Evolutionary conservation across 106 monocot genomes (phyloP).

Genomic region (Phalaenopsis equestris): DNA sequence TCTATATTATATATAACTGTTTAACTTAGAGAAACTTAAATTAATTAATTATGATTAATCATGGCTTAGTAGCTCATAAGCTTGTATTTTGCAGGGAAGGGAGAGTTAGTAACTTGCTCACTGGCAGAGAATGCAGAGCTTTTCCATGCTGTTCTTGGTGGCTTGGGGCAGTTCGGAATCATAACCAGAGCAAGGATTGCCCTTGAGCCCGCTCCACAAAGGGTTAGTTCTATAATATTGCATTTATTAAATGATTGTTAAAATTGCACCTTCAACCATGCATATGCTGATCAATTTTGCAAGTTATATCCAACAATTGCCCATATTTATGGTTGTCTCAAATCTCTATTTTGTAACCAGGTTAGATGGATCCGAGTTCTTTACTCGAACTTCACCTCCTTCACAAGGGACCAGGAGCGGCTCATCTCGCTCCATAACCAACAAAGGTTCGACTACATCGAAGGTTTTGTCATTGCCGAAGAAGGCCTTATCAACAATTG

Average conservation of each 20-base stretch:
- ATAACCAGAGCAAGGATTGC: slow-evolving; percentile 87
- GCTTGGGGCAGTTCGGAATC: slow-evolving; percentile 85
- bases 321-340: too few relatives aligned
- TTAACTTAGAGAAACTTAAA: too few relatives aligned
- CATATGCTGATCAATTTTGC: too few relatives aligned
- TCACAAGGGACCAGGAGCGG: slow-evolving; percentile 70
- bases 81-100: slow-evolving; percentile 46
- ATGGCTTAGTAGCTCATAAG: neutral
- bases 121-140: slow-evolving; percentile 46
- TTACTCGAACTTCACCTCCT: slow-evolving; percentile 55
- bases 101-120: slow-evolving; percentile 73
- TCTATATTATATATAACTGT: too few relatives aligned
- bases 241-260: neutral
- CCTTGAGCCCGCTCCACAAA: slow-evolving; percentile 57
- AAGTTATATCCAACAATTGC: too few relatives aligned
- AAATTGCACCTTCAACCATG: neutral
- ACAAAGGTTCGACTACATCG: slow-evolving; percentile 66
- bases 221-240: slow-evolving; percentile 23
- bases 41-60: too few relatives aligned
- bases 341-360: slow-evolving; percentile 5
- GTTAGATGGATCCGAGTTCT: slow-evolving; percentile 73
- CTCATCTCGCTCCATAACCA: slow-evolving; percentile 52
- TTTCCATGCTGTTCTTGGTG: slow-evolving; percentile 79
- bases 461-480: slow-evolving; percentile 73
- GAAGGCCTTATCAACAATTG: slow-evolving; percentile 71